Percentiles rank a stretch among this genome's conserved stretches.
phyloP scores from a whole-genome alignment of 1,284 basidiomycete genomes.

The Coniophora puteana region DNA sequence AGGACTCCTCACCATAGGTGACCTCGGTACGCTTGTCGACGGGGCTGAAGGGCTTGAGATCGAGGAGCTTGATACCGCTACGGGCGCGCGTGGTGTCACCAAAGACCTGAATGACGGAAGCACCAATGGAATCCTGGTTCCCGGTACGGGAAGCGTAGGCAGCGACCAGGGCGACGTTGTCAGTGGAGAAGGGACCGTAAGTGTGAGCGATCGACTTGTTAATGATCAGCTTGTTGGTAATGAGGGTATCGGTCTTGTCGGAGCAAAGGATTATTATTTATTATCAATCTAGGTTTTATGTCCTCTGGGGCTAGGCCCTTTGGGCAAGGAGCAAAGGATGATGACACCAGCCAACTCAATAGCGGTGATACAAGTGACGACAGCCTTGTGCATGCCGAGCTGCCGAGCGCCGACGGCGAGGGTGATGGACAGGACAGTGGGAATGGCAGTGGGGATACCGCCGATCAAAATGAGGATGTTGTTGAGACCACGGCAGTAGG shows the following conservation, averaged over 20 bases:
- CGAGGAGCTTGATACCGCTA: constrained; percentile 85
- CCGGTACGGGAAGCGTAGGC: constrained; percentile 94
- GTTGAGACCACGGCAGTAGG: constrained; percentile 89
- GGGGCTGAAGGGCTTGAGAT: constrained; percentile 98
- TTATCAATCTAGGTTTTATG: no score
- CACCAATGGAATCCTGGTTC: constrained; percentile 95
- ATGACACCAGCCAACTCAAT: constrained; percentile 94
- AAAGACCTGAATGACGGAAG: constrained; percentile 78
- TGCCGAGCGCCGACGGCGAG: constrained; percentile 95
- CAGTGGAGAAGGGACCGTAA: constrained; percentile 80
- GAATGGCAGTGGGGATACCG: constrained; percentile 97
- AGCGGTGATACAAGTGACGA: constrained; percentile 94
- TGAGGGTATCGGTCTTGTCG: constrained; percentile 93
- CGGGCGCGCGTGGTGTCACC: constrained; percentile 72
- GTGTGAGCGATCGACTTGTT: constrained; percentile 88
- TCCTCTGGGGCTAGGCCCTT: no score
- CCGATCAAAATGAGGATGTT: constrained; percentile 94
- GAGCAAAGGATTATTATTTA: constrained; percentile 86
- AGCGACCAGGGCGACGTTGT: constrained; percentile 86
- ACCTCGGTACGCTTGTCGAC: constrained; percentile 97
- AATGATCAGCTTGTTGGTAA: constrained; percentile 97
- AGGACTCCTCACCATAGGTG: constrained; percentile 87
- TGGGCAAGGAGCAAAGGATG: constrained; percentile 78
- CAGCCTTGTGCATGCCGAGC: constrained; percentile 95
- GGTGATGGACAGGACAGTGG: constrained; percentile 89